Percentiles rank a stretch among this genome's conserved stretches.
These are phyloP conservation scores for Gnaphalium uliginosum DNA, from an alignment of 129 eudicot genomes.

Conservation along the genomic window DNA sequence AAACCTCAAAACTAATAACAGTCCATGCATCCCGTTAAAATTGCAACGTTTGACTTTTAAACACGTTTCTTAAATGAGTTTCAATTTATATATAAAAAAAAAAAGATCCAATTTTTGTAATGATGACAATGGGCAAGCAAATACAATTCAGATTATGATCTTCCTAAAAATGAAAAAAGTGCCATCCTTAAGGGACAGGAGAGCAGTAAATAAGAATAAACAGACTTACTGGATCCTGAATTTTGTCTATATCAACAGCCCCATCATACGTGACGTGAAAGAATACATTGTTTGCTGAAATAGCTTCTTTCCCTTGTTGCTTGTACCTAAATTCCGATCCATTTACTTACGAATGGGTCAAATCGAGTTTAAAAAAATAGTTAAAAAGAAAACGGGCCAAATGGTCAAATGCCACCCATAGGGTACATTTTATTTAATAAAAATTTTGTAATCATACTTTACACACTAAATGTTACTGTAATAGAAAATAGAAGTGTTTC, in stretches of 20 bases:
- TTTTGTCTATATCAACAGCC: slow-evolving; percentile 75
- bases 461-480: background rate
- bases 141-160: background rate
- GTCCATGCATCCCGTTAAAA: background rate
- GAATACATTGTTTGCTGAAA: slow-evolving; percentile 78
- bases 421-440: background rate
- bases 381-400: background rate
- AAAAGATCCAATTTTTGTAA: background rate
- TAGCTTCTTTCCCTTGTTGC: slow-evolving; percentile 95
- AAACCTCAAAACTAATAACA: background rate
- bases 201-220: slow-evolving; percentile 22
- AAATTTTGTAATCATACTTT: background rate
- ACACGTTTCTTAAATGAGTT: background rate
- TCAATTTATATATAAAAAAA: slow-evolving; percentile 6
- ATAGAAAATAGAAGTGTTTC: background rate
- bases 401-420: background rate
- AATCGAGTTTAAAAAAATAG: background rate
- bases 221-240: slow-evolving; percentile 76
- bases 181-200: background rate
- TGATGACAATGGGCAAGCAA: background rate
- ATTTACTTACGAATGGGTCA: slow-evolving; percentile 1
- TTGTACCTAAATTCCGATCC: slow-evolving; percentile 56
- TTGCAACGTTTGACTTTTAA: background rate
- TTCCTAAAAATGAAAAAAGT: background rate
- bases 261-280: slow-evolving; percentile 85